These are phyloP conservation scores for Pleurotus citrinopileatus DNA, from an alignment of 768 basidiomycete genomes.

Conservation along the genomic window DNA sequence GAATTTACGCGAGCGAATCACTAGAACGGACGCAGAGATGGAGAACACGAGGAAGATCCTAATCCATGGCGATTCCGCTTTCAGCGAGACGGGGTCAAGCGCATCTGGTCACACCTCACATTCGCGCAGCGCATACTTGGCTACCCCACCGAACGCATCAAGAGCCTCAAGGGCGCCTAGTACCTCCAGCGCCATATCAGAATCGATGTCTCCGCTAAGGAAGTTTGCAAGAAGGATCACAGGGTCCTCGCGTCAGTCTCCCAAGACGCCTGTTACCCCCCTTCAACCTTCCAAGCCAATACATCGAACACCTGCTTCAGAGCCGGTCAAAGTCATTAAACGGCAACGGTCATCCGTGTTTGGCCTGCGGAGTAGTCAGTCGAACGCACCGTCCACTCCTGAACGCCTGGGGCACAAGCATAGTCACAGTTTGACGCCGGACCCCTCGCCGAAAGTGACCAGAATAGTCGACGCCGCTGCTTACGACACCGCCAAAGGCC, in stretches of 20 bases:
- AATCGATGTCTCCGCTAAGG: constrained; percentile 78
- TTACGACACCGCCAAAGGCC: constrained; percentile 34
- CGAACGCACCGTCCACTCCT: constrained; percentile 46
- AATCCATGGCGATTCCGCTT: constrained; percentile 42
- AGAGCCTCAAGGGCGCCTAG: constrained; percentile 39
- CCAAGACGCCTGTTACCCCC: constrained; percentile 42
- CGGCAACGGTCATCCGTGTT: constrained; percentile 68
- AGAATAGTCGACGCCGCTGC: constrained; percentile 33
- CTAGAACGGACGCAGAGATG: constrained; percentile 82
- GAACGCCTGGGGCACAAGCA: constrained; percentile 65
- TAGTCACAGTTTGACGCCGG: constrained; percentile 69
- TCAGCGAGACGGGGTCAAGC: constrained; percentile 71
- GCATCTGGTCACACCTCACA: constrained; percentile 45
- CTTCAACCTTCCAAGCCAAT: constrained; percentile 43
- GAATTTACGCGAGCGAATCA: constrained; percentile 74
- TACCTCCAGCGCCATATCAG: constrained; percentile 55
- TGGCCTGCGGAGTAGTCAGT: constrained; percentile 39
- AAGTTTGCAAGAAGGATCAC: constrained; percentile 75
- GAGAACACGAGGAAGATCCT: constrained; percentile 63
- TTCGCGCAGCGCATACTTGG: constrained; percentile 60
- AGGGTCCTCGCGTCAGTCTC: constrained; percentile 33
- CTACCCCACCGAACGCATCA: constrained; percentile 56
- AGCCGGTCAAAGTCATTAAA: constrained; percentile 46
- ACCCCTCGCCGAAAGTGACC: constrained; percentile 52
- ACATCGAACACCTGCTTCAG: constrained; percentile 48